These are phyloP conservation scores for Coleophoma cylindrospora DNA, from an alignment of 2,329 filamentous ascomycete genomes.

Conservation along the genomic window DNA sequence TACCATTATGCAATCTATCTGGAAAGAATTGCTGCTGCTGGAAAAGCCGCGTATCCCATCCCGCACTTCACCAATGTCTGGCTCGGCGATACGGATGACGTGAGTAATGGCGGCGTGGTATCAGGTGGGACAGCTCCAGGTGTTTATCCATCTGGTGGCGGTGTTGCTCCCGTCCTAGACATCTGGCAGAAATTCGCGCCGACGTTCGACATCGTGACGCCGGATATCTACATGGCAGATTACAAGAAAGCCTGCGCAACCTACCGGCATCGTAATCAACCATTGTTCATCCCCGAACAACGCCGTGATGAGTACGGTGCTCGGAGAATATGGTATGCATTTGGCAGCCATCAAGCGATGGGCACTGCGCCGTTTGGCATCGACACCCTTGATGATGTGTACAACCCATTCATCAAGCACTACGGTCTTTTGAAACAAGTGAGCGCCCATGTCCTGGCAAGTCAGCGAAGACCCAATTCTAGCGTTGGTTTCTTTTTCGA, in stretches of 20 bases:
- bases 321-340: slow-evolving; percentile 32
- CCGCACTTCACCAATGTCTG: slow-evolving; percentile 42
- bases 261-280: slow-evolving; percentile 35
- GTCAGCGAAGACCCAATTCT: slow-evolving; percentile 28
- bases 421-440: slow-evolving; percentile 34
- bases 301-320: slow-evolving; percentile 37
- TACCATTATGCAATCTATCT: slow-evolving; percentile 37
- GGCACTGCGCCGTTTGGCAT: slow-evolving; percentile 34
- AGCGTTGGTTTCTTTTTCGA: slow-evolving; percentile 39
- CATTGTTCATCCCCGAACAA: slow-evolving; percentile 43
- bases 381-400: slow-evolving; percentile 31
- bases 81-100: slow-evolving; percentile 28
- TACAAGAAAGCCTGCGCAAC: slow-evolving; percentile 34
- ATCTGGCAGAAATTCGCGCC: slow-evolving; percentile 38
- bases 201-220: slow-evolving; percentile 38
- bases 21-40: slow-evolving; percentile 33
- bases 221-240: slow-evolving; percentile 42
- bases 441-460: slow-evolving; percentile 30
- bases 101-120: slow-evolving; percentile 29
- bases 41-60: slow-evolving; percentile 34
- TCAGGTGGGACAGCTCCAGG: slow-evolving; percentile 37
- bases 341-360: slow-evolving; percentile 29
- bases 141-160: slow-evolving; percentile 42
- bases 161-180: slow-evolving; percentile 35
- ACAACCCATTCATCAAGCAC: slow-evolving; percentile 30